phyloP scores from a whole-genome alignment of 2,329 filamentous ascomycete species.

The Xylaria sp. region DNA sequence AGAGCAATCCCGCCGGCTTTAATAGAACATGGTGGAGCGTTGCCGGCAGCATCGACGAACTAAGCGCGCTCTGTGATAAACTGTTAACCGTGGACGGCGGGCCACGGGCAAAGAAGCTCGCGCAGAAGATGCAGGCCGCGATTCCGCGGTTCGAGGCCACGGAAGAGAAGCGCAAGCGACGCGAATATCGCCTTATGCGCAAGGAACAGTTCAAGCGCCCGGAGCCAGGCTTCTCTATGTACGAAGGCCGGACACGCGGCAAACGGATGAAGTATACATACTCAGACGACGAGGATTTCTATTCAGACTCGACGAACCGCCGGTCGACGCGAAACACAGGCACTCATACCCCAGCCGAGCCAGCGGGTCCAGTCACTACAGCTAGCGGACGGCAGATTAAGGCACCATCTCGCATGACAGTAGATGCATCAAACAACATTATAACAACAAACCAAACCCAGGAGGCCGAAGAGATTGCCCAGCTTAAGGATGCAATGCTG shows the following conservation, averaged over 20 bases:
- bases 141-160: conserved; percentile 92
- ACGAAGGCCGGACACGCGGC: conserved; percentile 94
- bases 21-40: conserved; percentile 91
- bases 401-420: conserved; percentile 73
- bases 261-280: conserved; percentile 98
- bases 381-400: conserved; percentile 88
- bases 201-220: conserved; percentile 89
- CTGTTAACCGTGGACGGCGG: conserved; percentile 81
- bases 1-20: conserved; percentile 84
- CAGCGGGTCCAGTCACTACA: conserved; percentile 72
- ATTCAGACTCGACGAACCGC: conserved; percentile 71
- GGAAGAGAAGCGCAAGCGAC: conserved; percentile 94
- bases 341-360: conserved; percentile 77
- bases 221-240: conserved; percentile 89
- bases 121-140: conserved; percentile 80
- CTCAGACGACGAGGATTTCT: conserved; percentile 84
- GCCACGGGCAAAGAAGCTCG: conserved; percentile 81
- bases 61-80: conserved; percentile 79
- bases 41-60: conserved; percentile 88
- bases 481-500: conserved; percentile 54
- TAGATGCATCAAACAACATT: conserved; percentile 63
- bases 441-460: conserved; percentile 56
- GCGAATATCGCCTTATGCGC: conserved; percentile 88
- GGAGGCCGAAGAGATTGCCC: conserved; percentile 46
- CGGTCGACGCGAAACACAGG: conserved; percentile 80